Conservation (phyloP, 2,329 filamentous ascomycete species). For the Phaeosphaeriaceae sp. region DNA sequence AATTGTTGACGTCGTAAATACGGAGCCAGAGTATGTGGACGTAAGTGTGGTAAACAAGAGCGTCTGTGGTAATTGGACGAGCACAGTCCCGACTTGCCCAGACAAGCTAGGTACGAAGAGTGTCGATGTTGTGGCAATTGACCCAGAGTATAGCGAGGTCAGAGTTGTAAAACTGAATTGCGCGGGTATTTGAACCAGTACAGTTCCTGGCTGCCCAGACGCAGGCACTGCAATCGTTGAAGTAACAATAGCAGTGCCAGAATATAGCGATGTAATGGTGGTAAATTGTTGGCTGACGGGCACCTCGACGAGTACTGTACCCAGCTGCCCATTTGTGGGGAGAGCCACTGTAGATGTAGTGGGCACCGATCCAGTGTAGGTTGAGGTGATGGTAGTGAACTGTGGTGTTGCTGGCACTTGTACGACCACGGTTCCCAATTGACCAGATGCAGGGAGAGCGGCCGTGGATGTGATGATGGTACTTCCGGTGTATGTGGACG, state of each 20-base stretch:
- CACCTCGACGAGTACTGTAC: background rate
- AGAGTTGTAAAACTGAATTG: background rate
- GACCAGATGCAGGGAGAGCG: background rate
- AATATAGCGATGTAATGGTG: background rate
- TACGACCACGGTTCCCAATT: background rate
- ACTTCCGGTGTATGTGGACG: background rate
- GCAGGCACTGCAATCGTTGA: background rate
- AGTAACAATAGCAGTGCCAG: background rate
- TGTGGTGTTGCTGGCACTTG: background rate
- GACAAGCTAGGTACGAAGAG: background rate
- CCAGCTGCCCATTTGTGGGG: background rate
- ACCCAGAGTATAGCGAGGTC: background rate
- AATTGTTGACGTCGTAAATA: background rate
- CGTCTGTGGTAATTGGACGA: background rate
- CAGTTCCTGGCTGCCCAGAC: background rate
- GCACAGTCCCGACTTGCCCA: background rate
- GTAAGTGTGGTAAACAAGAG: background rate
- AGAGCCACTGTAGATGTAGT: background rate
- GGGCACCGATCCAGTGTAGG: background rate
- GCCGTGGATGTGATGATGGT: background rate
- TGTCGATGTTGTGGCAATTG: background rate
- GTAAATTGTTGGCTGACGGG: background rate
- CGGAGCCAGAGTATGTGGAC: background rate
- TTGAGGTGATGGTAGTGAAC: background rate
- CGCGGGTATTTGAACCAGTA: background rate